Evolutionary conservation across 164 flowering plant genomes (phyloP).

Genomic region (Nymphaea colorata): DNA sequence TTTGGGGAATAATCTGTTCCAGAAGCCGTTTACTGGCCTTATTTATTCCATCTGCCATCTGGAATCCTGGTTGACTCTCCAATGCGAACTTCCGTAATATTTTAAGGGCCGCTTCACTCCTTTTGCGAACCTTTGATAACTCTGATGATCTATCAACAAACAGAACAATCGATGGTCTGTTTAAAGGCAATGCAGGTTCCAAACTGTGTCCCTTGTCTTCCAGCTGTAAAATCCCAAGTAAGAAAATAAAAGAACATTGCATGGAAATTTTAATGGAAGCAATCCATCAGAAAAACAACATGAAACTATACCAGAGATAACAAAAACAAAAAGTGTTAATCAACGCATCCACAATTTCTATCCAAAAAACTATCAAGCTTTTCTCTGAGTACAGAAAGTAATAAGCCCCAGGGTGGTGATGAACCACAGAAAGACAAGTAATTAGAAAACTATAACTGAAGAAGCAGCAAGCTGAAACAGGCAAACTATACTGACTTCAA

Average conservation of each 20-base stretch:
- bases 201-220: conserved; percentile 35
- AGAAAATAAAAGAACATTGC: conserved; percentile 2
- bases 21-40: conserved; percentile 10
- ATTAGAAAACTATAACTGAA: neutral
- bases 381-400: neutral
- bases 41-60: conserved; percentile 10
- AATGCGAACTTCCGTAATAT: conserved; percentile 44
- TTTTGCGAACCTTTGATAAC: conserved; percentile 28
- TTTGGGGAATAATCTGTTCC: conserved; percentile 15
- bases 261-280: neutral
- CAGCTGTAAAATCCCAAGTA: conserved; percentile 30
- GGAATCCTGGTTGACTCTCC: conserved; percentile 16
- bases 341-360: neutral
- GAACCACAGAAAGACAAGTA: neutral
- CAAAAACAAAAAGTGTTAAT: neutral
- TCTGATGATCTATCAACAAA: conserved; percentile 85
- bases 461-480: no score
- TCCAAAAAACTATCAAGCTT: no score
- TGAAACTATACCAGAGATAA: neutral
- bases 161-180: conserved; percentile 61
- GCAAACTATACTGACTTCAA: no score
- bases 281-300: neutral
- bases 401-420: neutral
- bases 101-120: conserved; percentile 52
- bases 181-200: conserved; percentile 43